phyloP scores from a whole-genome alignment of 192 early-diverging fungal genomes.

The Mortierella hygrophila region DNA sequence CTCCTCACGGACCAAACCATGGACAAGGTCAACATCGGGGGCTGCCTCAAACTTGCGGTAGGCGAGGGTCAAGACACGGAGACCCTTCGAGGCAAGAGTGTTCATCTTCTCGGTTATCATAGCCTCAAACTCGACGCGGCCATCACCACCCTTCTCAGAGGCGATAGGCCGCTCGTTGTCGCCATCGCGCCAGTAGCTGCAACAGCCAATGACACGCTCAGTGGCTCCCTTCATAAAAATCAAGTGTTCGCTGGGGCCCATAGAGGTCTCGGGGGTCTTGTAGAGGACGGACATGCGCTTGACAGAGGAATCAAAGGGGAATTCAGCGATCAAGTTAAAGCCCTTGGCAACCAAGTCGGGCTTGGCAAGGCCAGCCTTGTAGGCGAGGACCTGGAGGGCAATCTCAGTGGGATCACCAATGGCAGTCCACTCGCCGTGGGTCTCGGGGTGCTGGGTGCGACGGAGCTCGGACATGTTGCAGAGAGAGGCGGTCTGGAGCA shows the following conservation, averaged over 20 bases:
- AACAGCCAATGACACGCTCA: constrained; percentile 86
- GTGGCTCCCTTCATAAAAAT: constrained; percentile 93
- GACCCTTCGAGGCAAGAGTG: constrained; percentile 35
- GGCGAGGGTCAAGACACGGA: constrained; percentile 89
- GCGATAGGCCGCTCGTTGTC: constrained; percentile 37
- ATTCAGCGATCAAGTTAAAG: constrained; percentile 50
- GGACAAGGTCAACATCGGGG: constrained; percentile 53
- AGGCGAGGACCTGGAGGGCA: constrained; percentile 89
- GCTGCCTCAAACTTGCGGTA: constrained; percentile 58
- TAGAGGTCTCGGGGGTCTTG: constrained; percentile 42
- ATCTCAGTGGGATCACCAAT: constrained; percentile 95
- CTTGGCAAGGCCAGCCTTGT: constrained; percentile 83
- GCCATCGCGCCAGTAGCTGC: constrained; percentile 66
- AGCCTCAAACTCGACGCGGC: constrained; percentile 72
- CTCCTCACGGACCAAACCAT: constrained; percentile 61
- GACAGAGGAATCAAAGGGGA: constrained; percentile 77
- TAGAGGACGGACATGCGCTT: constrained; percentile 94
- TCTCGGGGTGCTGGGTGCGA: constrained; percentile 61
- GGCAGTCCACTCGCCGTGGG: constrained; percentile 76
- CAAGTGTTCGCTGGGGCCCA: constrained; percentile 48
- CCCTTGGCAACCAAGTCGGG: constrained; percentile 66
- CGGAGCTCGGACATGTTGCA: constrained; percentile 88
- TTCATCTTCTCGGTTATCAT: constrained; percentile 83
- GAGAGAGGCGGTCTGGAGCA: constrained; percentile 75
- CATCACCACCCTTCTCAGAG: constrained; percentile 47